These are phyloP conservation scores for Purpureocillium lavendulum DNA, from an alignment of 2,329 filamentous ascomycete species.

Conservation along the genomic window DNA sequence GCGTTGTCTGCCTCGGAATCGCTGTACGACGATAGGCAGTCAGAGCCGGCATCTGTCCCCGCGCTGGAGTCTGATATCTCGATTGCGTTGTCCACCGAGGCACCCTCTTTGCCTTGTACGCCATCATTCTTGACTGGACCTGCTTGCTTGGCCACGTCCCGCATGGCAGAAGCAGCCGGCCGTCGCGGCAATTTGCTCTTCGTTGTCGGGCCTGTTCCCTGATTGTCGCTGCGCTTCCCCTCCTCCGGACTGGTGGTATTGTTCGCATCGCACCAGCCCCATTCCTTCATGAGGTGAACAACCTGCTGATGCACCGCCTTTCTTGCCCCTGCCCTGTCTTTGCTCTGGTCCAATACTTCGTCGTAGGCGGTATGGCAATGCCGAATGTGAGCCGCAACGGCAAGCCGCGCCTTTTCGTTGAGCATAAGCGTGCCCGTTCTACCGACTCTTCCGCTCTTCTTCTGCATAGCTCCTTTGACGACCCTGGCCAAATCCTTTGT, in stretches of 20 bases:
- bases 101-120: too few relatives aligned
- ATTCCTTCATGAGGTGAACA: constrained; percentile 5
- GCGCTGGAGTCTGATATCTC: too few relatives aligned
- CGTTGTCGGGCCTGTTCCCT: too few relatives aligned
- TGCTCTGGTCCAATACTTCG: constrained; percentile 12
- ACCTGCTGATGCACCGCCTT: constrained; percentile 4
- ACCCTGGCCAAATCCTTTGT: constrained; percentile 20
- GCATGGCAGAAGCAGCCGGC: too few relatives aligned
- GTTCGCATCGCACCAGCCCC: not conserved
- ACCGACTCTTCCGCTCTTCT: constrained; percentile 38
- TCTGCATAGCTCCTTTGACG: constrained; percentile 32
- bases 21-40: too few relatives aligned
- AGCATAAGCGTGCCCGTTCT: constrained; percentile 29
- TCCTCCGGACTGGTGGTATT: not conserved
- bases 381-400: constrained; percentile 39
- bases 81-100: too few relatives aligned
- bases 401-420: constrained; percentile 31
- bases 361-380: constrained; percentile 41
- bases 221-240: not conserved
- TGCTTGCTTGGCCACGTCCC: too few relatives aligned
- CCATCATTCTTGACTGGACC: too few relatives aligned
- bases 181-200: too few relatives aligned
- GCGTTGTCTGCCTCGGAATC: too few relatives aligned
- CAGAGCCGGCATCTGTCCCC: too few relatives aligned
- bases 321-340: constrained; percentile 5